Evolutionary conservation across 768 basidiomycete species (phyloP), one percentile per base, ranked within the genome.

Genomic region (Trametes villosa): DNA sequence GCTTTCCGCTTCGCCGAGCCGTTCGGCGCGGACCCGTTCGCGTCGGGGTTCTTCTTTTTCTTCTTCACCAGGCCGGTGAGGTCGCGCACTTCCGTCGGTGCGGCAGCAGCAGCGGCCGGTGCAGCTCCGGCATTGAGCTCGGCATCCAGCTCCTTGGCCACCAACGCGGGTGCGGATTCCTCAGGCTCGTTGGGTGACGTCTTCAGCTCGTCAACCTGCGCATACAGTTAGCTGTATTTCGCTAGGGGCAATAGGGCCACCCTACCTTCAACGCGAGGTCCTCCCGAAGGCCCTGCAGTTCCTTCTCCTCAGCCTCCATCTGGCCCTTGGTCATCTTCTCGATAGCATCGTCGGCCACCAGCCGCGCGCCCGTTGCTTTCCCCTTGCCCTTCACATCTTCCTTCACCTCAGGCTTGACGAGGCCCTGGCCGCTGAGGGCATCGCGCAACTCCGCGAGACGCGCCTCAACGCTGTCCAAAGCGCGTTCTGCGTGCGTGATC

Each of bases 131-230:
- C 73, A 57, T 88, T 89, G 27, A 94, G 79, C 61, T 89, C 91
- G 48, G 78, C 77, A 66, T 94, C 91, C 22, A 94, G 77, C 3
- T 83, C 89, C 64, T 81, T 85, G 17, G 88, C 88, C 20, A 78
- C 91, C 58, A 89, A 68, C n/a, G 81, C 88, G 2, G 89, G 89
- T 1, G 89, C 91, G 34, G 86, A 85, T 33, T 76, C 74, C 24
- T 70, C 73, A 1, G 79, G 69, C 17, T 92, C 83, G 49, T 83
- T 85, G 0, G 94, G 94, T 6, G 87, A 81, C 5, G 86, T 85
- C 75, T 92, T 96, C 31, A 97, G 79, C 67, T 98, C 96, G 53
- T 97, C 96, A 18, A 98, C 87, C 93, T 95, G 61, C n/a, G 40
- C 9, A 49, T 9, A 29, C 3, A 20, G 30, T 51, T 33, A 50